Percentiles rank a stretch among this genome's conserved stretches.
phyloP scores from a whole-genome alignment of 176 grass and related monocot species.

The Melocanna baccifera region DNA sequence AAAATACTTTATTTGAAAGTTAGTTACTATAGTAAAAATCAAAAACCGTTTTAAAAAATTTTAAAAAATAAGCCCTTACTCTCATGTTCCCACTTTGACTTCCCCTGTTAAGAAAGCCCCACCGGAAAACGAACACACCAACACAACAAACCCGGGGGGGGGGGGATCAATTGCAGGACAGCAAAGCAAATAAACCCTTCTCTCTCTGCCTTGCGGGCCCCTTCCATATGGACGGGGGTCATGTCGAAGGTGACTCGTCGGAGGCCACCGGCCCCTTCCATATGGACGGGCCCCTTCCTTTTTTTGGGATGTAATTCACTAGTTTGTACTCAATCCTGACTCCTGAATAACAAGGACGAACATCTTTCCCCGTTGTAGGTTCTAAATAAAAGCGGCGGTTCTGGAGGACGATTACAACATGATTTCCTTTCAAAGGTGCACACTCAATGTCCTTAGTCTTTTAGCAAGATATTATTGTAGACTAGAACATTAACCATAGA shows the following conservation, averaged over 20 bases:
- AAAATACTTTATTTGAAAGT: too few species aligned
- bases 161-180: background rate
- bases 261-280: too few species aligned
- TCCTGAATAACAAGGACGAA: conserved; percentile 19
- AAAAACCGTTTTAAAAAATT: too few species aligned
- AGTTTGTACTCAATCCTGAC: background rate
- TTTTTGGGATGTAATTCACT: background rate
- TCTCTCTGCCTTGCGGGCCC: background rate
- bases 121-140: background rate
- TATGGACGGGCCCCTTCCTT: too few species aligned
- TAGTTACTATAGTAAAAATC: too few species aligned
- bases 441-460: conserved; percentile 5
- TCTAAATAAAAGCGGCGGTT: conserved; percentile 39
- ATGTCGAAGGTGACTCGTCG: too few species aligned
- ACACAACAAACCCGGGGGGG: background rate
- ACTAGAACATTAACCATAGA: background rate
- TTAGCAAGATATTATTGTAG: background rate
- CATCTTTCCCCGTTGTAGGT: conserved; percentile 47
- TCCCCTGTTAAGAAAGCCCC: background rate
- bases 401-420: conserved; percentile 40
- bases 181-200: conserved; percentile 28
- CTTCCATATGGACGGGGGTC: too few species aligned
- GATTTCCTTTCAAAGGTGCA: conserved; percentile 60
- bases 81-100: conserved; percentile 7
- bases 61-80: too few species aligned